These are phyloP conservation scores for Debaryomycetaceae sp. DNA, from an alignment of 1,139 yeast genomes.

Conservation along the genomic window DNA sequence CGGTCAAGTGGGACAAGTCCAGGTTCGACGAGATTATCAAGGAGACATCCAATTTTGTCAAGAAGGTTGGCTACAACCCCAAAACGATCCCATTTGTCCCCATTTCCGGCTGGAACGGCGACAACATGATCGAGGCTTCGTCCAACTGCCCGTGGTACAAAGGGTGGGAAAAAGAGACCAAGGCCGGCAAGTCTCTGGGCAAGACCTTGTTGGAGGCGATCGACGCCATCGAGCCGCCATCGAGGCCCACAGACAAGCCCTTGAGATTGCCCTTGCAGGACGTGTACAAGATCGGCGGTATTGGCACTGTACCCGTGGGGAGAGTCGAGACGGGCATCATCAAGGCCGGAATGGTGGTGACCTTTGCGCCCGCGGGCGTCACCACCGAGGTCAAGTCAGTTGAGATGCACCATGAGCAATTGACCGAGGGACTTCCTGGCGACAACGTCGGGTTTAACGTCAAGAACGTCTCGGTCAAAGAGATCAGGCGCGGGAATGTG, in stretches of 20 bases:
- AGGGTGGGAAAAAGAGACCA: conserved; percentile 87
- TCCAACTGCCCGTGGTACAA: conserved; percentile 88
- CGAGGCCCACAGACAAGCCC: conserved; percentile 86
- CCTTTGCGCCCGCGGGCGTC: conserved; percentile 89
- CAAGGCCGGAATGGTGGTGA: conserved; percentile 88
- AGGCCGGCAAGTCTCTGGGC: conserved; percentile 73
- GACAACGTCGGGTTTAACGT: conserved; percentile 95
- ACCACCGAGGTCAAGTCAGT: conserved; percentile 92
- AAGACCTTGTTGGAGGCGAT: conserved; percentile 86
- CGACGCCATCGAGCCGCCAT: conserved; percentile 81
- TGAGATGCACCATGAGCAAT: conserved; percentile 91
- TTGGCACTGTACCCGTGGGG: conserved; percentile 92
- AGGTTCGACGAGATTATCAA: conserved; percentile 73
- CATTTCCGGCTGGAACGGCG: conserved; percentile 93
- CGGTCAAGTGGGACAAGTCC: conserved; percentile 73
- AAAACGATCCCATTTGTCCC: conserved; percentile 78
- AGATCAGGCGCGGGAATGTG: conserved; percentile 92
- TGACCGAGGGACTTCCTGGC: conserved; percentile 84
- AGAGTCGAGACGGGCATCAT: conserved; percentile 90
- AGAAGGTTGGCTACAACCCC: conserved; percentile 88
- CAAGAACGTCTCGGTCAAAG: conserved; percentile 91
- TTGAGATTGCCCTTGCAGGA: conserved; percentile 89
- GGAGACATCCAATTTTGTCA: conserved; percentile 80
- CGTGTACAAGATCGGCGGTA: conserved; percentile 92
- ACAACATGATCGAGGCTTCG: conserved; percentile 84